Conservation (phyloP, 1,139 yeast species). For the Yamadazyma pseudoaaseri region DNA sequence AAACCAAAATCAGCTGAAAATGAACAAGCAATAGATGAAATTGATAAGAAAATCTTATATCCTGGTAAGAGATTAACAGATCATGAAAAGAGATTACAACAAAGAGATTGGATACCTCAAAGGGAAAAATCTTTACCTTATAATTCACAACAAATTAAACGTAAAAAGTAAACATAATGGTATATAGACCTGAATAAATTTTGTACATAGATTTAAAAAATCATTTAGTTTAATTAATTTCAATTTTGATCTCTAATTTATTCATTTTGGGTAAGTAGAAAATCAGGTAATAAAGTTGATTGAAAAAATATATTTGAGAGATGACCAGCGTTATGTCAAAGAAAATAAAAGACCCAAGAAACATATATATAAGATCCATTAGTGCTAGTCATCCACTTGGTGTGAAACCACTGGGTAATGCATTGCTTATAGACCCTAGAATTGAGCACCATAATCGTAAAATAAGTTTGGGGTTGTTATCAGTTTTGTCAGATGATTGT, state of each 20-base stretch:
- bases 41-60: constrained; percentile 66
- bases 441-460: constrained; percentile 18
- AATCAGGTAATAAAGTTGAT: neutral
- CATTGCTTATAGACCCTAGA: constrained; percentile 24
- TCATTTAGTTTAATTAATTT: neutral
- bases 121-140: constrained; percentile 37
- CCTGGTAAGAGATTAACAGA: constrained; percentile 64
- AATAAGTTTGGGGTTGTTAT: constrained; percentile 52
- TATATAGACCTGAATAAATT: neutral
- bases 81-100: constrained; percentile 41
- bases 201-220: constrained; percentile 4
- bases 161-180: constrained; percentile 13
- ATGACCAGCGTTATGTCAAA: constrained; percentile 10
- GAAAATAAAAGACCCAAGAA: constrained; percentile 19
- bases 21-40: constrained; percentile 47
- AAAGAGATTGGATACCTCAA: constrained; percentile 66
- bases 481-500: constrained; percentile 57
- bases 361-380: constrained; percentile 21
- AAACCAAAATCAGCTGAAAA: constrained; percentile 26
- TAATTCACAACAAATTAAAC: constrained; percentile 22
- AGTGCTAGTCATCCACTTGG: constrained; percentile 64
- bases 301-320: constrained; percentile 2
- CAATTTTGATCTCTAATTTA: neutral
- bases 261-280: neutral
- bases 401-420: constrained; percentile 73